Conservation (phyloP, 2,329 filamentous ascomycete genomes). For the Xylariales sp. region DNA sequence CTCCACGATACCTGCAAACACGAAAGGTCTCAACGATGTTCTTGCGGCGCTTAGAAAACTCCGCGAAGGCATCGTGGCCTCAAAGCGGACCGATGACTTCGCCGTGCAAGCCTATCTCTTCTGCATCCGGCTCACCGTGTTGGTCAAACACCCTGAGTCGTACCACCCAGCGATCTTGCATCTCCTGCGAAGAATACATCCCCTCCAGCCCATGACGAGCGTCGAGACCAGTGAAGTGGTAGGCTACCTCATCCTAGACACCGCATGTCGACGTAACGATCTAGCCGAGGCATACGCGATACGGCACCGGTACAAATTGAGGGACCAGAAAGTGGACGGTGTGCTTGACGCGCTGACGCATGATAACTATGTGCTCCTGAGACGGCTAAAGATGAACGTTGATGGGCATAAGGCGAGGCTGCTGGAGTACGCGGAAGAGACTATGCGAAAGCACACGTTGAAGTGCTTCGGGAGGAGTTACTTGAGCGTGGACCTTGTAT, state of each 20-base stretch:
- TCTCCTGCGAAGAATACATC: conserved; percentile 68
- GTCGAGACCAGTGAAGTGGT: conserved; percentile 75
- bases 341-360: conserved; percentile 67
- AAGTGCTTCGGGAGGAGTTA: conserved; percentile 86
- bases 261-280: conserved; percentile 77
- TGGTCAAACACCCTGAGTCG: conserved; percentile 77
- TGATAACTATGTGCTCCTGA: conserved; percentile 80
- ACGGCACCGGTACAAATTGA: conserved; percentile 55
- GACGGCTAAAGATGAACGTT: conserved; percentile 63
- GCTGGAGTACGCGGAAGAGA: conserved; percentile 74
- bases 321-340: conserved; percentile 63
- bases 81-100: conserved; percentile 72
- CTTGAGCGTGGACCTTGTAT: conserved; percentile 62
- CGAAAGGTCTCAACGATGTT: conserved; percentile 66
- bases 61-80: conserved; percentile 81
- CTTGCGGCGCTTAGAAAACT: conserved; percentile 86
- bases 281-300: conserved; percentile 68
- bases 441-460: conserved; percentile 70
- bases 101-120: conserved; percentile 88
- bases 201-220: conserved; percentile 59
- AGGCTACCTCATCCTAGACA: conserved; percentile 78
- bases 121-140: conserved; percentile 77
- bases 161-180: conserved; percentile 85
- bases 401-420: conserved; percentile 77
- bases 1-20: conserved; percentile 31